Conservation (phyloP, 495 filamentous ascomycete genomes). For the Amniculicola lignicola region DNA sequence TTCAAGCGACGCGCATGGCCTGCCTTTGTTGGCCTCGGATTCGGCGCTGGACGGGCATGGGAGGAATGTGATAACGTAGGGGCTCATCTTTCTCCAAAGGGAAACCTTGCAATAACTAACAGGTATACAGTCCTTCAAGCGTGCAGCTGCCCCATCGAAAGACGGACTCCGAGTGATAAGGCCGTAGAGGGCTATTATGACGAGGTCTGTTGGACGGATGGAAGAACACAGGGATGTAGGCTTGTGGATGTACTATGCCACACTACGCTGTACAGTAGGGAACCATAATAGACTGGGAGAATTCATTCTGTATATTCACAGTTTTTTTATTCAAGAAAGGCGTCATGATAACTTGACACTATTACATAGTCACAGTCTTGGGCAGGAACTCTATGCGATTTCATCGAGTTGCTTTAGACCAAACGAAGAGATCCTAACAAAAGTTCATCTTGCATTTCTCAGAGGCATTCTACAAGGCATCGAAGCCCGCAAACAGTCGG, state of each 20-base stretch:
- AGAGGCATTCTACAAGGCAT: no score
- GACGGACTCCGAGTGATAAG: slow-evolving; percentile 35
- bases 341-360: no score
- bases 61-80: slow-evolving; percentile 73
- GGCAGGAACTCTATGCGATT: no score
- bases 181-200: slow-evolving; percentile 16
- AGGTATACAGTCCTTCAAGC: slow-evolving; percentile 34
- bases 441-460: no score
- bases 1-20: slow-evolving; percentile 98
- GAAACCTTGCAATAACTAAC: background rate
- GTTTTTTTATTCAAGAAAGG: no score
- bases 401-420: no score
- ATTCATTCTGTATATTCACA: slow-evolving; percentile 27
- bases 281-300: slow-evolving; percentile 9
- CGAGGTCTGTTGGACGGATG: background rate
- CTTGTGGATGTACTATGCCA: background rate
- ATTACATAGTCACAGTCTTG: no score
- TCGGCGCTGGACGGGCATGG: slow-evolving; percentile 93
- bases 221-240: background rate
- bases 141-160: slow-evolving; percentile 30
- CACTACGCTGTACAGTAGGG: slow-evolving; percentile 29
- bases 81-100: background rate
- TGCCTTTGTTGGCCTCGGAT: slow-evolving; percentile 84
- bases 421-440: no score
- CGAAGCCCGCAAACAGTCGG: no score